phyloP scores from a whole-genome alignment of 129 eudicot species.

The Helichrysum umbraculigerum region DNA sequence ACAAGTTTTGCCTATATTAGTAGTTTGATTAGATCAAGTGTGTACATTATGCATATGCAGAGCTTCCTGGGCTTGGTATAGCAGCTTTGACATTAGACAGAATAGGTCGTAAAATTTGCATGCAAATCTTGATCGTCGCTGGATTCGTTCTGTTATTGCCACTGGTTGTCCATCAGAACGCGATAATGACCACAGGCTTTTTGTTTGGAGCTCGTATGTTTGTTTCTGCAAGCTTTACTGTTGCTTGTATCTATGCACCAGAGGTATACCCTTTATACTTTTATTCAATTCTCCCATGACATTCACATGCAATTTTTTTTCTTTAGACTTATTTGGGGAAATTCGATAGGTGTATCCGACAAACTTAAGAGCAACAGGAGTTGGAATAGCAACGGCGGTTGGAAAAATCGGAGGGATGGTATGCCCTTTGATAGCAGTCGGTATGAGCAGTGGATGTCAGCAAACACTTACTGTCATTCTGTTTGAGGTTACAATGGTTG shows the following conservation, averaged over 20 bases:
- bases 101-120: conserved; percentile 57
- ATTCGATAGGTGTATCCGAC: conserved; percentile 62
- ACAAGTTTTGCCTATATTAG: too few relatives aligned
- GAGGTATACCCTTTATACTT: conserved; percentile 43
- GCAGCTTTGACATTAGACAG: conserved; percentile 54
- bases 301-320: too few relatives aligned
- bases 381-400: conserved; percentile 53
- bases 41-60: conserved; percentile 22
- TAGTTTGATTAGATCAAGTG: background rate
- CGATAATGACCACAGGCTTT: conserved; percentile 35
- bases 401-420: conserved; percentile 69
- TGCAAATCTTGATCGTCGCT: conserved; percentile 47
- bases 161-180: conserved; percentile 44
- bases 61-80: conserved; percentile 65
- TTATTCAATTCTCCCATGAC: too few relatives aligned
- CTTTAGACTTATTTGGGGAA: background rate
- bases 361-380: conserved; percentile 51
- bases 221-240: conserved; percentile 54
- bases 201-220: conserved; percentile 75
- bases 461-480: conserved; percentile 48
- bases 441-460: conserved; percentile 45
- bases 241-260: conserved; percentile 60
- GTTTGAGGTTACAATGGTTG: conserved; percentile 44
- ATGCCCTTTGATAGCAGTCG: conserved; percentile 70
- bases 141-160: conserved; percentile 53